phyloP scores from a whole-genome alignment of 129 eudicot genomes.

The Centella asiatica region DNA sequence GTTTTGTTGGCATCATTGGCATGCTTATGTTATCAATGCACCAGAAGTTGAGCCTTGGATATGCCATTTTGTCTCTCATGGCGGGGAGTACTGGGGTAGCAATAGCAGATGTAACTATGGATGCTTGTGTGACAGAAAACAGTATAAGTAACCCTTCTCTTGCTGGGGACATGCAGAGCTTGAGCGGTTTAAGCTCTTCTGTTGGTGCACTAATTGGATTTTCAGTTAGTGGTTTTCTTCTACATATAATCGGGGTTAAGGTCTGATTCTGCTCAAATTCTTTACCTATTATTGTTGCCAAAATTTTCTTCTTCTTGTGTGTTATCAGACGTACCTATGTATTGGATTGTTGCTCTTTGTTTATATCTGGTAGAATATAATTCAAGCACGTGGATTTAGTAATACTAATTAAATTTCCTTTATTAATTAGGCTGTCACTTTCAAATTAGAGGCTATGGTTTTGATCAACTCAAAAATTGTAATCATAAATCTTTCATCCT shows the following conservation, averaged over 20 bases:
- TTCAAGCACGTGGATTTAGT: no score
- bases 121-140: constrained; percentile 90
- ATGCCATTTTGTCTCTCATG: constrained; percentile 61
- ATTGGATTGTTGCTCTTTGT: no score
- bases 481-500: no score
- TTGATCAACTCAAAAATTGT: no score
- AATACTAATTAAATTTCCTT: no score
- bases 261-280: constrained; percentile 27
- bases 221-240: constrained; percentile 67
- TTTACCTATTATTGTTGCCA: neutral
- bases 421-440: no score
- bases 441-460: no score
- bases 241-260: constrained; percentile 71
- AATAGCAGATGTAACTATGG: constrained; percentile 87
- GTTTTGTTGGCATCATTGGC: constrained; percentile 23
- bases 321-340: no score
- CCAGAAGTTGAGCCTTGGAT: constrained; percentile 40
- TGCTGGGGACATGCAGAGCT: constrained; percentile 93
- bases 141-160: constrained; percentile 72
- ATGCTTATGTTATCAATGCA: constrained; percentile 58
- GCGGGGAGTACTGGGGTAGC: constrained; percentile 82
- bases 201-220: constrained; percentile 67
- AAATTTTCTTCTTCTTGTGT: no score
- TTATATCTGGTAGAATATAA: no score
- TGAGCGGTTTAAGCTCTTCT: constrained; percentile 70